phyloP scores from a whole-genome alignment of 116 monocot genomes.

The Posidonia oceanica region DNA sequence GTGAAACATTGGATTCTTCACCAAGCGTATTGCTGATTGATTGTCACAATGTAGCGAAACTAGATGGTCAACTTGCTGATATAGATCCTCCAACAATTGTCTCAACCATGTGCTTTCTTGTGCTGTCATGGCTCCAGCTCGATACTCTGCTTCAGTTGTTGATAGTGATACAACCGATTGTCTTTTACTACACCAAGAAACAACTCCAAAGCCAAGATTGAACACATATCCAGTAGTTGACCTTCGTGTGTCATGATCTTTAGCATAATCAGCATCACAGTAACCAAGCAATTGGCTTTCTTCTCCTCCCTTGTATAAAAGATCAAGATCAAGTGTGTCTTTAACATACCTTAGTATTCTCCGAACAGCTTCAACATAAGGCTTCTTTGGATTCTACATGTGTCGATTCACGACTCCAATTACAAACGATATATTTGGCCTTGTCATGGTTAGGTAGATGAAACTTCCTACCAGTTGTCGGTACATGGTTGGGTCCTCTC shows the following conservation, averaged over 20 bases:
- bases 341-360: background rate
- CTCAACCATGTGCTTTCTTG: background rate
- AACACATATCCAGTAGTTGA: background rate
- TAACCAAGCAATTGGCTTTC: background rate
- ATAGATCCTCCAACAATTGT: background rate
- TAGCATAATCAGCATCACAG: background rate
- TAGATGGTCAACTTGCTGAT: background rate
- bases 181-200: slow-evolving; percentile 7
- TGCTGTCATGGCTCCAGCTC: background rate
- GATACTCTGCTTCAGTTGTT: background rate
- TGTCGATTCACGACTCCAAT: too few species aligned
- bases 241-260: slow-evolving; percentile 1
- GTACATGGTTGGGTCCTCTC: too few species aligned
- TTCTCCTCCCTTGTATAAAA: background rate
- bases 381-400: background rate
- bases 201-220: background rate
- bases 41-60: background rate
- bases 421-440: too few species aligned
- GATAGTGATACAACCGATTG: background rate
- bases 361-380: background rate
- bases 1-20: background rate
- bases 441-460: too few species aligned
- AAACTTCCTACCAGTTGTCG: too few species aligned
- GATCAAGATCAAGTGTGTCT: background rate
- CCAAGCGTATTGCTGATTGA: background rate